A percentile compares a stretch with the other conserved stretches of the same genome.
Evolutionary conservation across 768 basidiomycete species (phyloP).

Genomic region (Tremella fuciformis): DNA sequence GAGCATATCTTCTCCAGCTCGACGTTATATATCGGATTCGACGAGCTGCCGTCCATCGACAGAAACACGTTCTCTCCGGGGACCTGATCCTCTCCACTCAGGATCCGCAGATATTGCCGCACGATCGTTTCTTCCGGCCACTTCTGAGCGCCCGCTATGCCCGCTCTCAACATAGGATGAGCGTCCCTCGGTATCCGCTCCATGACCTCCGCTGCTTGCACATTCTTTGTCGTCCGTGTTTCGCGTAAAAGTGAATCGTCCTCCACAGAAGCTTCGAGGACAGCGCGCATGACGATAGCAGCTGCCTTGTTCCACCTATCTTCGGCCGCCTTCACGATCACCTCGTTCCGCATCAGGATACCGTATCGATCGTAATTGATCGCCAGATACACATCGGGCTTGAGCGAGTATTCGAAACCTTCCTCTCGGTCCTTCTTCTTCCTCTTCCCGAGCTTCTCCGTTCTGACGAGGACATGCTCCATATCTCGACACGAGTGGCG

Average conservation of each 20-base stretch:
- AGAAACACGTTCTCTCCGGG: conserved; percentile 25
- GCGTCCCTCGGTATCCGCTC: conserved; percentile 23
- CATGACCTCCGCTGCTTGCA: conserved; percentile 32
- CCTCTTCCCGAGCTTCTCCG: conserved; percentile 14
- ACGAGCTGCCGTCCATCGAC: conserved; percentile 12
- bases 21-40: conserved; percentile 33
- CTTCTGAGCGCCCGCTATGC: conserved; percentile 19
- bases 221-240: conserved; percentile 17
- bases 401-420: conserved; percentile 25
- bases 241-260: conserved; percentile 32
- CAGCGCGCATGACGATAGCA: conserved; percentile 67
- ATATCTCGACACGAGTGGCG: conserved; percentile 17
- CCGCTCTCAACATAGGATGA: conserved; percentile 22
- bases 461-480: conserved; percentile 27
- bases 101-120: conserved; percentile 28
- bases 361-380: conserved; percentile 87
- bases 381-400: conserved; percentile 75
- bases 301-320: conserved; percentile 78
- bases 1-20: conserved; percentile 37
- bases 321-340: conserved; percentile 70
- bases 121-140: conserved; percentile 28
- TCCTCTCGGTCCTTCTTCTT: conserved; percentile 50
- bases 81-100: conserved; percentile 39
- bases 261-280: conserved; percentile 61
- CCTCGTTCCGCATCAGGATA: conserved; percentile 77